phyloP scores from a whole-genome alignment of 1,284 basidiomycete species.

The Exobasidium rhododendri region DNA sequence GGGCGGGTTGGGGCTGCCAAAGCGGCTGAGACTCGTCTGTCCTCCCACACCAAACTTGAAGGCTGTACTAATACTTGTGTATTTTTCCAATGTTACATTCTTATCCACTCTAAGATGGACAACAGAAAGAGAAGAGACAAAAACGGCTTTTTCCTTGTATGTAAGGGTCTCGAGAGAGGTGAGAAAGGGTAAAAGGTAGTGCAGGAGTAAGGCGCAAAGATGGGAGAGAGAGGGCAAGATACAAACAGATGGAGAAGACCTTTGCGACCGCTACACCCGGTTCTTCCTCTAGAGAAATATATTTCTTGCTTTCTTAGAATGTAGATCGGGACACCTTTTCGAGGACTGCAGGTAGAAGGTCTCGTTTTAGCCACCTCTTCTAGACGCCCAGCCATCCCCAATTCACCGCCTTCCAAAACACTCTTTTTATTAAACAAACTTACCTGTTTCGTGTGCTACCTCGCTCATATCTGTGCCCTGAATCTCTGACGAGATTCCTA shows the following conservation, averaged over 20 bases:
- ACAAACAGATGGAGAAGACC: too few species aligned
- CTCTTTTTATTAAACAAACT: constrained; percentile 53
- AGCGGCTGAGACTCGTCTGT: constrained; percentile 4
- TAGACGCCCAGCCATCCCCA: too few species aligned
- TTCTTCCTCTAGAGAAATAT: too few species aligned
- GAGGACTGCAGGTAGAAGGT: constrained; percentile 21
- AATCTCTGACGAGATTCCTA: constrained; percentile 73
- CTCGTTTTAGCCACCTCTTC: too few species aligned
- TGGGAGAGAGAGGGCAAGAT: too few species aligned
- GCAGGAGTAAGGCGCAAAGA: background rate
- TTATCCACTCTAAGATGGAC: background rate
- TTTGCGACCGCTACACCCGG: too few species aligned
- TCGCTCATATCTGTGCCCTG: constrained; percentile 83
- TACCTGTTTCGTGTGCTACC: constrained; percentile 72
- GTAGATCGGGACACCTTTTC: constrained; percentile 36
- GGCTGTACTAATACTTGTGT: too few species aligned
- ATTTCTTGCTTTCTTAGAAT: constrained; percentile 18
- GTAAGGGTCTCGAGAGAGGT: too few species aligned
- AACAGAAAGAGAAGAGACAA: background rate
- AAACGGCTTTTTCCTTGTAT: too few species aligned
- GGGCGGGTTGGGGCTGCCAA: constrained; percentile 50
- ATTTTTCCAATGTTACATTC: background rate
- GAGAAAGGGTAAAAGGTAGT: background rate
- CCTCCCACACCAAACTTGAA: too few species aligned
- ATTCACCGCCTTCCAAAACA: constrained; percentile 5